Base-by-base conservation (phyloP, 306 rosid species). In the Quercus mongolica region DNA sequence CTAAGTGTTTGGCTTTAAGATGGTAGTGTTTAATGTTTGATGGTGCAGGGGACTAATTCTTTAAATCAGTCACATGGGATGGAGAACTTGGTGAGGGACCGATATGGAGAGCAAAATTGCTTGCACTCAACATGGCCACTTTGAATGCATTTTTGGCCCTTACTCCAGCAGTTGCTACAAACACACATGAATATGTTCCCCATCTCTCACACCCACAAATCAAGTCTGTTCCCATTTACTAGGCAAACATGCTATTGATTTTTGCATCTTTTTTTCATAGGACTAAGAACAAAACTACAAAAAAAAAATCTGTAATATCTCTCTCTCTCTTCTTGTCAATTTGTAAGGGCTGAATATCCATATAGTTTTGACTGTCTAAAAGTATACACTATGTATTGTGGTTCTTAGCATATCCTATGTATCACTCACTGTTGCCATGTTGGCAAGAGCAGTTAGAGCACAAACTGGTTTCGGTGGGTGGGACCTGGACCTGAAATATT, bases 1-100 rank as follows among this genome's bases (percentile, higher is more conserved):
- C 26, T 3, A 20, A 62, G 38, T 61, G 71, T 31, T 20, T 6
- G 46, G 10, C 49, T 31, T 30, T 28, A 67, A 67, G 51, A 67
- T 35, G 46, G 69, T 63, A 30, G 19, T 64, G 52, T 5, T 35
- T 67, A 15, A 30, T 64, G 51, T 74, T 41, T 73, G 35, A 77
- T 17, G 18, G 5, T 55, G 85, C 81, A 82, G 85, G 85, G 44
- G 19, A 77, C 81, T 64, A 56, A 68, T 26, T 77, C 85, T 26
- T 77, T 78, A 82, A 78, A 41, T 56, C 74, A 82, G 54, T 59
- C 72, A 72, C 55, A 82, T 18, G 63, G 30, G 64, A 19, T 38
- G 72, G 78, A 77, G 75, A 72, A 38, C 74, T 55, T 72, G 81
- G 72, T 17, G 75, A 77, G 78, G 71, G 76, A 64, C 56, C 76